Percentiles rank a stretch among this genome's conserved stretches.
These are phyloP conservation scores for Dendrothele bispora DNA, from an alignment of 768 basidiomycete species.

Conservation along the genomic window DNA sequence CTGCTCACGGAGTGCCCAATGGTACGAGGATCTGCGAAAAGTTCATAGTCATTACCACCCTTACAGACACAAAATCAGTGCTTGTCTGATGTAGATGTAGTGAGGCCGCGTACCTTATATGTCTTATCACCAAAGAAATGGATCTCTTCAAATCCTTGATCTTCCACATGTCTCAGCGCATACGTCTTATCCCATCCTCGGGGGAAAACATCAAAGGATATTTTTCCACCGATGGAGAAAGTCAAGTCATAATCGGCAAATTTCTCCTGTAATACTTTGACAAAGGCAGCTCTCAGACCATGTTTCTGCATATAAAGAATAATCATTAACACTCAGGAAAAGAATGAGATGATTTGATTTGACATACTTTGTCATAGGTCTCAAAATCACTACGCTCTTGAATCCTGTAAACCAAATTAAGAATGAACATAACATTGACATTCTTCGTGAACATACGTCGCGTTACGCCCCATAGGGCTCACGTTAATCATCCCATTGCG, in stretches of 20 bases:
- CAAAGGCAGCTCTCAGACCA: slow-evolving; percentile 68
- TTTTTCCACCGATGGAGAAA: slow-evolving; percentile 92
- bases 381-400: slow-evolving; percentile 82
- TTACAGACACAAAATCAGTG: slow-evolving; percentile 27
- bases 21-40: slow-evolving; percentile 77
- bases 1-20: slow-evolving; percentile 81
- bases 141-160: slow-evolving; percentile 89
- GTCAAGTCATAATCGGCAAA: slow-evolving; percentile 86
- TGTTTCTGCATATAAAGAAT: slow-evolving; percentile 49
- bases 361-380: slow-evolving; percentile 72
- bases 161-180: slow-evolving; percentile 76
- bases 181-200: slow-evolving; percentile 98
- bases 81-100: not conserved
- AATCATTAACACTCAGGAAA: not conserved
- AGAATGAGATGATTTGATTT: too few species aligned
- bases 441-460: slow-evolving; percentile 82
- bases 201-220: slow-evolving; percentile 93
- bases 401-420: slow-evolving; percentile 47
- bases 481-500: slow-evolving; percentile 98
- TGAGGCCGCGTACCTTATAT: slow-evolving; percentile 50
- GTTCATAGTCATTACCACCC: slow-evolving; percentile 98
- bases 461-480: slow-evolving; percentile 94
- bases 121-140: slow-evolving; percentile 99
- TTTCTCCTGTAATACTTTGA: slow-evolving; percentile 74
- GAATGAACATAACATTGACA: not conserved